phyloP scores from a whole-genome alignment of 139 green algal species.

The Auxenochlorella pyrenoidosa region DNA sequence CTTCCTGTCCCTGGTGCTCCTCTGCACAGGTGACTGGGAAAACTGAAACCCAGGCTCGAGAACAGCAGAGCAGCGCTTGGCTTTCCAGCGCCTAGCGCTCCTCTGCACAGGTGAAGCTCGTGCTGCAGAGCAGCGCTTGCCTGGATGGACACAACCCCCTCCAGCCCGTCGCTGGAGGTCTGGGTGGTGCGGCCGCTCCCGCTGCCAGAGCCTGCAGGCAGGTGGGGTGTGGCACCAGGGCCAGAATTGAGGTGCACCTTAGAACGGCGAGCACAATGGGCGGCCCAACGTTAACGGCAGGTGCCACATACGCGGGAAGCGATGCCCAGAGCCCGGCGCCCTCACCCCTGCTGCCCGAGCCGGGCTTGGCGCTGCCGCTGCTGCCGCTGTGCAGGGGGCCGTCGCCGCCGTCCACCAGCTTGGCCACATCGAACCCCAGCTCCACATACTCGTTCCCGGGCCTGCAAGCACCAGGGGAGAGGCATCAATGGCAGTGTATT shows the following conservation, averaged over 20 bases:
- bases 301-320: too few species aligned
- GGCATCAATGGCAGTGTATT: not conserved
- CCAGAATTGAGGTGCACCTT: too few species aligned
- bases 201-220: not conserved
- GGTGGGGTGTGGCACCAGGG: too few species aligned
- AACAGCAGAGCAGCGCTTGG: too few species aligned
- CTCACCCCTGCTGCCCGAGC: not conserved
- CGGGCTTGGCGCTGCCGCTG: too few species aligned
- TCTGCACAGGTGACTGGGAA: too few species aligned
- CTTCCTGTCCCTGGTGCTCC: too few species aligned
- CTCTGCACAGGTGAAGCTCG: not conserved
- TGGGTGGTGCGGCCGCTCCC: not conserved
- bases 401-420: not conserved
- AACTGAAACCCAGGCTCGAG: too few species aligned
- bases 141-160: constrained; percentile 1
- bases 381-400: not conserved
- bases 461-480: not conserved
- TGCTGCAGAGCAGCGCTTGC: not conserved
- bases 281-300: too few species aligned
- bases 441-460: not conserved
- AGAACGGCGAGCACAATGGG: too few species aligned
- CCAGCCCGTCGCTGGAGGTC: not conserved
- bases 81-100: too few species aligned
- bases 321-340: not conserved
- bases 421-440: not conserved